Percentiles rank a stretch among this genome's conserved stretches.
These are phyloP conservation scores for Daldinia eschscholtzii DNA, from an alignment of 2,329 filamentous ascomycete genomes.

Conservation along the genomic window DNA sequence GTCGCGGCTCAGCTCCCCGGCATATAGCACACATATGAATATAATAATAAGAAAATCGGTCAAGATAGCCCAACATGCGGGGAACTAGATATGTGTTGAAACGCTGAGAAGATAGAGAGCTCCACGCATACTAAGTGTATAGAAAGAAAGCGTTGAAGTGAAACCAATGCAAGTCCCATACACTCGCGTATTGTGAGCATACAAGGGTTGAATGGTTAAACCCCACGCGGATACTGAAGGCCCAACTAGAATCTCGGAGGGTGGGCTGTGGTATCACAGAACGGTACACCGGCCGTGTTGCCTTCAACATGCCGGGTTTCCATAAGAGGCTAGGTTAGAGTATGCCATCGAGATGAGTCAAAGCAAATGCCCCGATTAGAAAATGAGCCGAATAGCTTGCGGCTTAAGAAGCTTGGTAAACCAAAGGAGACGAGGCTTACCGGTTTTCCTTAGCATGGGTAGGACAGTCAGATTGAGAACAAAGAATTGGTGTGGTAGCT, in stretches of 20 bases:
- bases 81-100: conserved; percentile 33
- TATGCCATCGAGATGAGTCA: conserved; percentile 15
- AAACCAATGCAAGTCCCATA: conserved; percentile 42
- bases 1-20: conserved; percentile 31
- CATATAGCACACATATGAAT: conserved; percentile 30
- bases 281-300: conserved; percentile 29
- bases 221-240: conserved; percentile 38
- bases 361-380: conserved; percentile 20
- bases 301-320: conserved; percentile 36
- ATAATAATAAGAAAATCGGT: conserved; percentile 34
- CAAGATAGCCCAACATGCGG: conserved; percentile 36
- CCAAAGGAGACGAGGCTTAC: conserved; percentile 28
- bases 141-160: conserved; percentile 30
- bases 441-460: conserved; percentile 31
- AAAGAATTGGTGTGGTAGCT: conserved; percentile 32
- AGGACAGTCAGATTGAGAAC: conserved; percentile 38
- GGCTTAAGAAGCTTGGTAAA: conserved; percentile 28
- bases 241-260: conserved; percentile 34
- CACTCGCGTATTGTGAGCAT: conserved; percentile 31
- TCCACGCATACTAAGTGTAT: conserved; percentile 26
- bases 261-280: conserved; percentile 38
- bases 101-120: conserved; percentile 28
- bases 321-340: conserved; percentile 35
- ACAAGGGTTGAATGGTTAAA: conserved; percentile 24
- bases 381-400: conserved; percentile 19